Evolutionary conservation across 148 eudicot species (phyloP), one percentile per base, ranked within the genome.

Genomic region (Rhododendron kiyosumense): DNA sequence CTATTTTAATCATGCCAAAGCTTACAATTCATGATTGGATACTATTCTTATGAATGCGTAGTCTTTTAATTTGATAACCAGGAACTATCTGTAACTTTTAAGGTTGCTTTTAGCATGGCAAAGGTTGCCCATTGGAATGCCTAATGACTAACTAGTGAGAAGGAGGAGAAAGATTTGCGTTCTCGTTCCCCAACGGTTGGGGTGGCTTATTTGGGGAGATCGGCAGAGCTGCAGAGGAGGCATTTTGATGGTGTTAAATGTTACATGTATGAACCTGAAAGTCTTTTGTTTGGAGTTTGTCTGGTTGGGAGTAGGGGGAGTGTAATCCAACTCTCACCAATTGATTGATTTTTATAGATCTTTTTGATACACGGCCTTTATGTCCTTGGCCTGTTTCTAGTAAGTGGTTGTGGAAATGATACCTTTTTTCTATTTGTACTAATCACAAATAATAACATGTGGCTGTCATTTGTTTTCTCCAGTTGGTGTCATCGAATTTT

Each of bases 401-500:
- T 61, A 24, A 61, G 10, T 61, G 67, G 26, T 22, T 22, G 69
- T 63, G 26, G 69, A 22, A 7, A 22, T 65, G 14, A 65, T n/a
- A n/a, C 71, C 30, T n/a, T 63, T 9, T 8, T n/a, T 65, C 13
- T 65, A n/a, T n/a, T n/a, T 24, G 5, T 24, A 65, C 71, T 65
- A 65, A 65, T 14, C 76, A 71, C 75, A 71, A 1, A 71, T 32
- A 65, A 32, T 79, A 76, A 45, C 34, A 77, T 80, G 74, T 78
- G 52, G 87, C 34, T 73, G 65, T 14, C 65, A 18, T 76, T 75
- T 87, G 52, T 87, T 86, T 87, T 65, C 69, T 89, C 85, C 90
- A 95, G 98, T 73, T 94, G 96, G 98, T 94, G 96, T 85, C 92
- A 95, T 91, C 94, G 98, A 74, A 94, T 94, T 86, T 87, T 93